Percentiles rank a stretch among this genome's conserved stretches.
Conservation (phyloP, 192 early-diverging fungal genomes). For the Coemansia erecta region DNA sequence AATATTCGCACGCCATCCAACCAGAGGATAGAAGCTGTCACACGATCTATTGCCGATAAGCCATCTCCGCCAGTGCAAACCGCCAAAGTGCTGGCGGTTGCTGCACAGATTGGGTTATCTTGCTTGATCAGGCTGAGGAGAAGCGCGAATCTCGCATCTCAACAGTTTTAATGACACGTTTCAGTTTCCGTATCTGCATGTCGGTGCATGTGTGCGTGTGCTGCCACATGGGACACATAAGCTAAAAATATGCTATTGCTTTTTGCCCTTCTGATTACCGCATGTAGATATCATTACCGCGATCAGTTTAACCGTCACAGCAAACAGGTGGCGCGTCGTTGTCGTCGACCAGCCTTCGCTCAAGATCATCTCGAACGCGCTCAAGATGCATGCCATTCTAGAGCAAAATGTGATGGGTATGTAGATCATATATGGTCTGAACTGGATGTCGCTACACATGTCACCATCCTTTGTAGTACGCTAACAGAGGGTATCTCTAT, state of each 20-base stretch:
- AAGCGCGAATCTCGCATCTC: not conserved
- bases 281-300: constrained; percentile 42
- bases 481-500: not conserved
- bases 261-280: not conserved
- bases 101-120: not conserved
- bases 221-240: not conserved
- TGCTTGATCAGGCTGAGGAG: constrained; percentile 1
- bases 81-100: not conserved
- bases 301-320: constrained; percentile 29
- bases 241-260: not conserved
- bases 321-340: constrained; percentile 49
- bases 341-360: constrained; percentile 50
- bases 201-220: no score
- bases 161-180: not conserved
- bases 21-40: not conserved
- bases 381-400: constrained; percentile 48
- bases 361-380: constrained; percentile 45
- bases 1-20: no score
- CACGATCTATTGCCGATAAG: constrained; percentile 1
- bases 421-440: not conserved
- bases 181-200: not conserved
- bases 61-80: not conserved
- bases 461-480: not conserved
- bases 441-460: not conserved
- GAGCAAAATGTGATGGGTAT: constrained; percentile 51